These are phyloP conservation scores for Fusarium sublunatum DNA, from an alignment of 2,329 filamentous ascomycete species.

Conservation along the genomic window DNA sequence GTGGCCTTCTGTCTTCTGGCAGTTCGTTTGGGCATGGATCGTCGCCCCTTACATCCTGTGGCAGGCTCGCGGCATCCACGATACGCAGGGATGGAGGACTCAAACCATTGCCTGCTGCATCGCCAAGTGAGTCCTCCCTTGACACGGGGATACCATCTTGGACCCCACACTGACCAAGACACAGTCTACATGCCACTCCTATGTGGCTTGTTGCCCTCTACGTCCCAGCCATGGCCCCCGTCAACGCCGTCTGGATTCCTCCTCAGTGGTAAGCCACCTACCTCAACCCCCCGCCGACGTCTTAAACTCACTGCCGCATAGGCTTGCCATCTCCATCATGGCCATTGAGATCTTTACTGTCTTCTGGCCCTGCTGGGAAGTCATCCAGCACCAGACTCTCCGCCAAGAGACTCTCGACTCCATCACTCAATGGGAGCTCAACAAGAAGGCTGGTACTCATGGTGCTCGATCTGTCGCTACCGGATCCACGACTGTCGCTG, in stretches of 20 bases:
- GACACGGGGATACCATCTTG: background rate
- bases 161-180: conserved; percentile 21
- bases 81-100: conserved; percentile 73
- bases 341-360: conserved; percentile 72
- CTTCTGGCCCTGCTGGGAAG: conserved; percentile 71
- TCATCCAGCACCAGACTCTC: conserved; percentile 58
- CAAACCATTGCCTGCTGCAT: conserved; percentile 68
- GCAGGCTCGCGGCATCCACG: conserved; percentile 68
- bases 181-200: conserved; percentile 71
- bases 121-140: conserved; percentile 53
- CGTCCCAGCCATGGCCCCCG: conserved; percentile 59
- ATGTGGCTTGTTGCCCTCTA: conserved; percentile 73
- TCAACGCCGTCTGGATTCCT: conserved; percentile 68
- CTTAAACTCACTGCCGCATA: conserved; percentile 34
- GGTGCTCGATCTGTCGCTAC: conserved; percentile 51
- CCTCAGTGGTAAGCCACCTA: conserved; percentile 66
- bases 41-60: conserved; percentile 71
- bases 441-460: conserved; percentile 49
- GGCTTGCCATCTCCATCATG: conserved; percentile 70
- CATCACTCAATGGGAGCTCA: conserved; percentile 61
- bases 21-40: conserved; percentile 71
- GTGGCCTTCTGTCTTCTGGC: conserved; percentile 73
- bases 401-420: conserved; percentile 61
- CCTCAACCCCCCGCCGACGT: background rate
- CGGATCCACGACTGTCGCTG: conserved; percentile 48